A percentile compares a stretch with the other conserved stretches of the same genome.
Conservation (phyloP, 2,329 filamentous ascomycete genomes). For the Orbilia javanica region DNA sequence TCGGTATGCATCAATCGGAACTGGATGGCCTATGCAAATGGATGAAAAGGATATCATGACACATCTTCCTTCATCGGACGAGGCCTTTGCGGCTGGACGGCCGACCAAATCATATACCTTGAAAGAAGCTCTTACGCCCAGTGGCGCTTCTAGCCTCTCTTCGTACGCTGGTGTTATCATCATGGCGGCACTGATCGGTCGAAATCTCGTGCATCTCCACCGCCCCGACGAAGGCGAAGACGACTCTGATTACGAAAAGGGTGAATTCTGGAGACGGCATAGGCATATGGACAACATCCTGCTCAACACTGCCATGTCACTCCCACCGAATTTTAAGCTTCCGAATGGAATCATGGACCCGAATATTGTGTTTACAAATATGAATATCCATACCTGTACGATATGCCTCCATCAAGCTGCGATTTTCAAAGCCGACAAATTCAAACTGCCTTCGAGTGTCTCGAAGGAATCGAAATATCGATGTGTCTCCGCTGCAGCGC, state of each 20-base stretch:
- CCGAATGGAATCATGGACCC: slow-evolving; percentile 80
- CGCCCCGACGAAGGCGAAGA: slow-evolving; percentile 83
- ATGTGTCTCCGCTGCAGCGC: slow-evolving; percentile 91
- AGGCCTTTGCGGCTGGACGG: slow-evolving; percentile 84
- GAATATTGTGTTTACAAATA: slow-evolving; percentile 93
- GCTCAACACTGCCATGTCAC: slow-evolving; percentile 83
- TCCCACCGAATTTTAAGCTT: slow-evolving; percentile 84
- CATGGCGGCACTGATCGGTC: slow-evolving; percentile 89
- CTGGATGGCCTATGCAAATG: slow-evolving; percentile 94
- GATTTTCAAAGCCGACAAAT: slow-evolving; percentile 96
- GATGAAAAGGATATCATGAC: slow-evolving; percentile 93
- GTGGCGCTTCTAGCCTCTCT: slow-evolving; percentile 80
- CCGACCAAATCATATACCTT: slow-evolving; percentile 79
- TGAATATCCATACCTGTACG: slow-evolving; percentile 95
- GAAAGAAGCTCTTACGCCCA: slow-evolving; percentile 76
- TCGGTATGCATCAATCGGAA: slow-evolving; percentile 93
- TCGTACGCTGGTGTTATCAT: slow-evolving; percentile 83
- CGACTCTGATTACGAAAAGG: slow-evolving; percentile 83
- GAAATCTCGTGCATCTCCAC: slow-evolving; percentile 90
- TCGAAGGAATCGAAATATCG: slow-evolving; percentile 90
- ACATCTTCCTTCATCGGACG: slow-evolving; percentile 84
- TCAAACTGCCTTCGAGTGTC: slow-evolving; percentile 80
- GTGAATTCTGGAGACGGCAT: slow-evolving; percentile 95
- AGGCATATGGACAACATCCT: slow-evolving; percentile 89
- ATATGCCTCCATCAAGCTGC: slow-evolving; percentile 98